phyloP scores from a whole-genome alignment of 2,329 filamentous ascomycete species.

The Botryotinia narcissicola region DNA sequence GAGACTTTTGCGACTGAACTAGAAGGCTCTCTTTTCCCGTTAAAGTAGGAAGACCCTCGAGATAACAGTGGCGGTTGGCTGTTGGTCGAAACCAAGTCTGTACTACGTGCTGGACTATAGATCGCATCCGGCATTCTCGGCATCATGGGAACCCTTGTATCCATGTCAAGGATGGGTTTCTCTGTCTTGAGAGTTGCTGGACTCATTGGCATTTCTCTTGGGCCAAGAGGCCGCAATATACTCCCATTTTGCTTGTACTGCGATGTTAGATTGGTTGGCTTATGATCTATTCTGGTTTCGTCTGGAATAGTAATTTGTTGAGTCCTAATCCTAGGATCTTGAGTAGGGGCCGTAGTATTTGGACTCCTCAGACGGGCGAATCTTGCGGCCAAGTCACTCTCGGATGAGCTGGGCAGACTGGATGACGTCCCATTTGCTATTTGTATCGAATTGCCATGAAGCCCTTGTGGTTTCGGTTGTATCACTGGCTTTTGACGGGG shows the following conservation, averaged over 20 bases:
- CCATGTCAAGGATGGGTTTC: constrained; percentile 30
- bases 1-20: constrained; percentile 32
- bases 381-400: constrained; percentile 53
- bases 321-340: constrained; percentile 54
- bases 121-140: constrained; percentile 40
- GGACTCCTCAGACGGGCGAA: constrained; percentile 54
- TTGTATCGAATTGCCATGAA: constrained; percentile 60
- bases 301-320: constrained; percentile 45
- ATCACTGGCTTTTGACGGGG: constrained; percentile 42
- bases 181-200: constrained; percentile 26
- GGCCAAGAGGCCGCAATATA: constrained; percentile 29
- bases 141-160: constrained; percentile 33
- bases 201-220: constrained; percentile 36
- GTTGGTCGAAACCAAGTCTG: constrained; percentile 29
- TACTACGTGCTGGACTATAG: constrained; percentile 38
- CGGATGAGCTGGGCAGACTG: constrained; percentile 25
- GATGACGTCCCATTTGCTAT: constrained; percentile 37
- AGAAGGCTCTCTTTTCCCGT: constrained; percentile 29
- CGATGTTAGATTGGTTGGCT: constrained; percentile 2
- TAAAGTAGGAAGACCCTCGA: constrained; percentile 32
- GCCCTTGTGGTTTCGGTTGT: constrained; percentile 65
- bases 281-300: constrained; percentile 27
- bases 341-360: constrained; percentile 41
- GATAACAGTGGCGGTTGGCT: constrained; percentile 33
- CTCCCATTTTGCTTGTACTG: constrained; percentile 16